Evolutionary conservation across 768 basidiomycete genomes (phyloP).

Genomic region (Tricholoma matsutake): DNA sequence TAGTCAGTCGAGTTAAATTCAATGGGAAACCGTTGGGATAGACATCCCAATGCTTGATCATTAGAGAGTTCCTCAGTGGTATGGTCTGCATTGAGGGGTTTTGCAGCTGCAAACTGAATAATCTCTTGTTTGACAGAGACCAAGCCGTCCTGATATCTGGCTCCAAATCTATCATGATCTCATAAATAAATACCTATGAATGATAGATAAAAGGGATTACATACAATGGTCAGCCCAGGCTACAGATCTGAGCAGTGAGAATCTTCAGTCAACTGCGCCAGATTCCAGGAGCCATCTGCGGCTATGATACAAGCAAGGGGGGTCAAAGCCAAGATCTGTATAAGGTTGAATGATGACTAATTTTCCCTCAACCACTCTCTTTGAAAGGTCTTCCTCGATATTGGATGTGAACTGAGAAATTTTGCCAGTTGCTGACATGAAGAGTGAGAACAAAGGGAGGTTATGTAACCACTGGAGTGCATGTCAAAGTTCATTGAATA

Average conservation of each 20-base stretch:
- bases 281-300: slow-evolving; percentile 6
- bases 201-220: slow-evolving; percentile 6
- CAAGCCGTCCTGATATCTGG: neutral
- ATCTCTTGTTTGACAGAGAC: slow-evolving; percentile 7
- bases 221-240: slow-evolving; percentile 27
- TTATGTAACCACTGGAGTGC: too few relatives aligned
- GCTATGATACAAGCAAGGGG: slow-evolving; percentile 1
- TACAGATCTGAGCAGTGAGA: slow-evolving; percentile 14
- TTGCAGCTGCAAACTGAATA: slow-evolving; percentile 12
- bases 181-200: neutral
- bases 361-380: slow-evolving; percentile 1
- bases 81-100: slow-evolving; percentile 12
- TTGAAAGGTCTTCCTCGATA: slow-evolving; percentile 3
- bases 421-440: too few relatives aligned
- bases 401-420: too few relatives aligned
- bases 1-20: slow-evolving; percentile 22
- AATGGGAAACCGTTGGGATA: slow-evolving; percentile 24
- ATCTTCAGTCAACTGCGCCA: slow-evolving; percentile 15
- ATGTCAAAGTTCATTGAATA: too few relatives aligned
- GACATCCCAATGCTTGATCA: slow-evolving; percentile 17
- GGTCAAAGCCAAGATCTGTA: slow-evolving; percentile 23
- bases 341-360: slow-evolving; percentile 10
- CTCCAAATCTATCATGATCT: neutral
- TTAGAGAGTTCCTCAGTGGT: slow-evolving; percentile 6
- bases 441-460: too few relatives aligned